Evolutionary conservation across 2,329 filamentous ascomycete species (phyloP).

Genomic region (Penicillium sp.): DNA sequence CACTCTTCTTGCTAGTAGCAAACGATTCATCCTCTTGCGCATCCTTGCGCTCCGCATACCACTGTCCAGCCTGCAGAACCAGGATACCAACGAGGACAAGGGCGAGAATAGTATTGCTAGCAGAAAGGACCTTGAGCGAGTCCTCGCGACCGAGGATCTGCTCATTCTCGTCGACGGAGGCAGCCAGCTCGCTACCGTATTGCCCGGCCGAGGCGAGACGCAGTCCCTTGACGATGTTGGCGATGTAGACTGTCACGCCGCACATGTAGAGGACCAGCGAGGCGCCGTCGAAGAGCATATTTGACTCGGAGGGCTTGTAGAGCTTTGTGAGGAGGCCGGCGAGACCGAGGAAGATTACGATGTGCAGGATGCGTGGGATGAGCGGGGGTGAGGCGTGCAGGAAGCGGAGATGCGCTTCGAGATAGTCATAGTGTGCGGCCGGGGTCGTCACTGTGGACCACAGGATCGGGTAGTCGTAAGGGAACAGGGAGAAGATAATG

Average conservation of each 20-base stretch:
- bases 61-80: constrained; percentile 92
- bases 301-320: constrained; percentile 88
- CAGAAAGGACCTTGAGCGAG: constrained; percentile 82
- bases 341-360: constrained; percentile 84
- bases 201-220: constrained; percentile 73
- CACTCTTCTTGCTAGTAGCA: constrained; percentile 41
- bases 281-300: constrained; percentile 88
- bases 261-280: constrained; percentile 73
- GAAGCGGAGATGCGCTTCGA: constrained; percentile 87
- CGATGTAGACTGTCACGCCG: constrained; percentile 86
- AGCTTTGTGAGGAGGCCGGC: constrained; percentile 90
- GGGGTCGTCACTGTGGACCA: constrained; percentile 45
- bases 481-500: constrained; percentile 92
- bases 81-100: constrained; percentile 88
- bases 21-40: constrained; percentile 70
- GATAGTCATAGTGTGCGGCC: constrained; percentile 71
- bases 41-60: constrained; percentile 97
- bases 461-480: constrained; percentile 66
- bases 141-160: constrained; percentile 79
- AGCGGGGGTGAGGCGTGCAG: constrained; percentile 87
- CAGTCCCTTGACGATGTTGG: constrained; percentile 95
- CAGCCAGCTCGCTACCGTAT: constrained; percentile 54
- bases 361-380: constrained; percentile 89
- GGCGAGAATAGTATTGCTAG: constrained; percentile 93
- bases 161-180: constrained; percentile 53